Evolutionary conservation across 768 basidiomycete genomes (phyloP), one percentile per base, ranked within the genome.

Genomic region (Leccinum boreale): DNA sequence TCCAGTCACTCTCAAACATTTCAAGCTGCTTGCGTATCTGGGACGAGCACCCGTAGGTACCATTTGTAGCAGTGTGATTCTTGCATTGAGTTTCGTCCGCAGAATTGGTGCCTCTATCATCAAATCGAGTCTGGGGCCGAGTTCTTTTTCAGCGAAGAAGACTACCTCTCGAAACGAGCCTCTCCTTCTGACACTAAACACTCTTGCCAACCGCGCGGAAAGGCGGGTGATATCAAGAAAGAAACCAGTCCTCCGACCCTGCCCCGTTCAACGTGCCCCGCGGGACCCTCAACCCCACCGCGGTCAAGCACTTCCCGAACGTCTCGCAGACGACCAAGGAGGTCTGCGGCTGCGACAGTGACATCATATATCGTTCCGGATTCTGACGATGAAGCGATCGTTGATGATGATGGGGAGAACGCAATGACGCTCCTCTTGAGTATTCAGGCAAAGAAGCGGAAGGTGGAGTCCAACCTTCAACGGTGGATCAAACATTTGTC

Each of bases 1-100:
- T 26, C 90, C 89, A 21, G 67, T 90, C 31, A 91, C 89, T 5
- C 73, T 92, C 52, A 85, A 88, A 65, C 89, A 90, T 65, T 92
- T 92, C 74, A 81, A 84, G 67, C 66, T 87, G n/a, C 77, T 92
- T 49, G 89, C 89, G 4, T 81, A 79, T 46, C 72, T 92, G 17
- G 88, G 87, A 19, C 78, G 78, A 58, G 72, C 78, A 28, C 82
- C 85, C 9, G 86, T 86, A 65, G 65, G 86, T 70, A 53, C n/a
- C 23, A 35, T 39, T 12, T 4, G 7, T 44, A 33, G 33, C 12
- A 4, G 21, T 28, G 51, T 23, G 19, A 19, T 53, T 56, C 55
- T 50, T 1, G 8, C 47, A 19, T 59, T 50, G n/a, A 59, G 44
- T 3, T 24, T 26, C 58, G 47, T 49, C 44, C 48, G 52, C 33